Percentiles rank a stretch among this genome's conserved stretches.
Evolutionary conservation across 805 yeast species (phyloP).

Genomic region (Saccharomycopsis malanga): DNA sequence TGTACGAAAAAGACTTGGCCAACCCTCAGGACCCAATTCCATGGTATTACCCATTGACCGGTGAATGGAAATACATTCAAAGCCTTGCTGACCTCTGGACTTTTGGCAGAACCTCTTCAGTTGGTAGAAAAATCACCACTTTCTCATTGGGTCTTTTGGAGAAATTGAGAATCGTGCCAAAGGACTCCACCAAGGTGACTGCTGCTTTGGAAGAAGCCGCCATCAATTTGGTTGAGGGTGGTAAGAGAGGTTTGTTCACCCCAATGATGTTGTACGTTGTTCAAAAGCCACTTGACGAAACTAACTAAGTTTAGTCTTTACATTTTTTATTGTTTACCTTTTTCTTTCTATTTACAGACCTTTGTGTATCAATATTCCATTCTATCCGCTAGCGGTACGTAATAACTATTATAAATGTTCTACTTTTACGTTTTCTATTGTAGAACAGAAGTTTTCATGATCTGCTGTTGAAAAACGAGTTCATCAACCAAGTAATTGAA

Average conservation of each 20-base stretch:
- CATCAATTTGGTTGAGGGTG: constrained; percentile 89
- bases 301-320: background rate
- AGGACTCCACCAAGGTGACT: constrained; percentile 86
- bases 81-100: constrained; percentile 70
- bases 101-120: constrained; percentile 74
- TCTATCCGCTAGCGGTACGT: too few species aligned
- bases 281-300: constrained; percentile 58
- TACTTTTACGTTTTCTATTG: too few species aligned
- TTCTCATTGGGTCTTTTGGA: constrained; percentile 77
- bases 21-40: constrained; percentile 77
- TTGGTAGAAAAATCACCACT: constrained; percentile 86
- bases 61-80: constrained; percentile 88
- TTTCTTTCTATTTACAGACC: too few species aligned
- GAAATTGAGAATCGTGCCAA: constrained; percentile 80
- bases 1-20: constrained; percentile 75
- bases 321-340: background rate
- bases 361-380: too few species aligned
- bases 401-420: too few species aligned
- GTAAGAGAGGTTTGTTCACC: constrained; percentile 80
- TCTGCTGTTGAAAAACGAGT: too few species aligned
- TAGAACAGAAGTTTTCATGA: too few species aligned
- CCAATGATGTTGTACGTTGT: constrained; percentile 96
- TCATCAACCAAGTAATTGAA: too few species aligned
- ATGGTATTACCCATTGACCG: constrained; percentile 96
- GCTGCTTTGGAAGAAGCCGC: constrained; percentile 96